phyloP scores from a whole-genome alignment of 345 rosid species.

The Lumnitzera littorea region DNA sequence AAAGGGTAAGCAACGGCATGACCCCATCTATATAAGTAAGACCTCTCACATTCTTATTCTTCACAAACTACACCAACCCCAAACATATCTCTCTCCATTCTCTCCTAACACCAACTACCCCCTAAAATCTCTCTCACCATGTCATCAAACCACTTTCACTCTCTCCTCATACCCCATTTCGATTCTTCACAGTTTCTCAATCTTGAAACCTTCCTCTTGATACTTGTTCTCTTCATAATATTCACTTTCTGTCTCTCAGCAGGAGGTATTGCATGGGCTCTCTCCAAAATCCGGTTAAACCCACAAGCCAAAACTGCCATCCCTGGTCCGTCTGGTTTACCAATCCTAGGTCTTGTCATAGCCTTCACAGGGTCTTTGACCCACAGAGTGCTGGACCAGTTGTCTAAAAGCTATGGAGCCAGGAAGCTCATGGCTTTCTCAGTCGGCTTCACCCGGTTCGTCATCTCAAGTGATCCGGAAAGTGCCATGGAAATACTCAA shows the following conservation, averaged over 20 bases:
- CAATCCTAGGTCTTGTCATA: slow-evolving; percentile 37
- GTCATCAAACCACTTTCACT: too few species aligned
- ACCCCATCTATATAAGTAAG: too few species aligned
- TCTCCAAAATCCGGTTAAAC: slow-evolving; percentile 14
- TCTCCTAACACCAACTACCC: too few species aligned
- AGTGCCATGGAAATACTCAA: slow-evolving; percentile 64
- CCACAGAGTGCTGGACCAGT: slow-evolving; percentile 46
- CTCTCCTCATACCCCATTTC: too few species aligned
- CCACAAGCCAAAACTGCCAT: slow-evolving; percentile 20
- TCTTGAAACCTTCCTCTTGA: slow-evolving; percentile 25
- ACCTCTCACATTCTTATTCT: too few species aligned
- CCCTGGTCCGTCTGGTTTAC: slow-evolving; percentile 64
- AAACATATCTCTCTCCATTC: too few species aligned
- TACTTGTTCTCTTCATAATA: slow-evolving; percentile 23
- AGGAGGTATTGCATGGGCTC: slow-evolving; percentile 70
- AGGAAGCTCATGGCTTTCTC: slow-evolving; percentile 70
- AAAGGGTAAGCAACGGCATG: too few species aligned
- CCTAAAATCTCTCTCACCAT: too few species aligned
- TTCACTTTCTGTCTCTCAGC: slow-evolving; percentile 38
- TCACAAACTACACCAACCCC: too few species aligned
- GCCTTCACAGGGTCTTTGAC: slow-evolving; percentile 40
- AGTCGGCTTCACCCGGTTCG: slow-evolving; percentile 59
- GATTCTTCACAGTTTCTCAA: slow-evolving; percentile 3
- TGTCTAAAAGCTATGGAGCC: slow-evolving; percentile 29
- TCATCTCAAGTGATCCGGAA: slow-evolving; percentile 65